These are phyloP conservation scores for Nothomitra cinnamomea DNA, from an alignment of 2,329 filamentous ascomycete species.

Conservation along the genomic window DNA sequence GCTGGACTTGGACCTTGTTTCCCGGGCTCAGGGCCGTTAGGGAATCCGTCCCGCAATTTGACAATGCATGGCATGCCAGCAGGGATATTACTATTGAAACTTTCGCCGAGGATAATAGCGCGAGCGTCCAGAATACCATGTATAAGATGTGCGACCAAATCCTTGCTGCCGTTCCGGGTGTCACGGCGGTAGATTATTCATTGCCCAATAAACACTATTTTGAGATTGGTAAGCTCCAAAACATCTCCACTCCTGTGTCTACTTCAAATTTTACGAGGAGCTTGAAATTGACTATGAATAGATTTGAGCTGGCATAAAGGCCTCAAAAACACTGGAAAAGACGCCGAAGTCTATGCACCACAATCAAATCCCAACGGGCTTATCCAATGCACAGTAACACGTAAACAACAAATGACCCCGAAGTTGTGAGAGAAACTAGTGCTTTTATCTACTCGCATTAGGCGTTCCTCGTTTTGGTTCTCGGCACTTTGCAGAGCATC, in stretches of 20 bases:
- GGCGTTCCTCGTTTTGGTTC: too few species aligned
- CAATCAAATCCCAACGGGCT: conserved; percentile 88
- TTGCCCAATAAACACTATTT: conserved; percentile 99
- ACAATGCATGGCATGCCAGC: conserved; percentile 62
- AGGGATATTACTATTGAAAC: conserved; percentile 73
- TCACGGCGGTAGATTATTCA: conserved; percentile 60
- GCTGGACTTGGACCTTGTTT: conserved; percentile 73
- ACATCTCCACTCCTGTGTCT: neutral
- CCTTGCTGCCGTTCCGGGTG: conserved; percentile 53
- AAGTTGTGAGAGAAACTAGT: conserved; percentile 21
- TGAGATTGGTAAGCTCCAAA: conserved; percentile 55
- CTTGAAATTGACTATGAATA: conserved; percentile 21
- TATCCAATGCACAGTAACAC: conserved; percentile 79
- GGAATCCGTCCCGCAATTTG: conserved; percentile 47
- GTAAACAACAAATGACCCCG: conserved; percentile 24
- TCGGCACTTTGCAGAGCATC: too few species aligned
- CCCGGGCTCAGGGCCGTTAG: conserved; percentile 48
- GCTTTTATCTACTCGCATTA: neutral
- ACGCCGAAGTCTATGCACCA: conserved; percentile 89
- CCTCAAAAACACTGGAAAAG: conserved; percentile 82
- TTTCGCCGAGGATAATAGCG: conserved; percentile 79
- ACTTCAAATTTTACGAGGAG: conserved; percentile 5
- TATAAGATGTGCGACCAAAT: conserved; percentile 95
- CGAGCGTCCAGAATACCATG: conserved; percentile 94
- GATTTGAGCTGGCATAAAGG: conserved; percentile 96